These are phyloP conservation scores for Suhomyces emberorum DNA, from an alignment of 805 yeast species.

Conservation along the genomic window DNA sequence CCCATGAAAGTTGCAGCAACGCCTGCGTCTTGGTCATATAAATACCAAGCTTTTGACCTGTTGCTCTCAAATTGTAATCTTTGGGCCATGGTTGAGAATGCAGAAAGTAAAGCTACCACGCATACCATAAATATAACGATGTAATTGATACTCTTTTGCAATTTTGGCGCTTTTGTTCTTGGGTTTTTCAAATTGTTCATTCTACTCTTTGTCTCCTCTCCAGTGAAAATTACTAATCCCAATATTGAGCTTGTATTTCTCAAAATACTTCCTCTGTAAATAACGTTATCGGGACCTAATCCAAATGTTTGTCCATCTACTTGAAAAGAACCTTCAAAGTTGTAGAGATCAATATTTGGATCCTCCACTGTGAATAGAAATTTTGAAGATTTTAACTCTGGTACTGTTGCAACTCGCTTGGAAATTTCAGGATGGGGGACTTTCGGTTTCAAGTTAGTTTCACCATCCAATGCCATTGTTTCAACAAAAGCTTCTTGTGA, in stretches of 20 bases:
- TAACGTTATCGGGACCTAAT: conserved; percentile 74
- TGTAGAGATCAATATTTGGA: conserved; percentile 88
- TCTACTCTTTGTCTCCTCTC: conserved; percentile 93
- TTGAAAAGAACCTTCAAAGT: conserved; percentile 76
- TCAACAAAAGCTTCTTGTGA: conserved; percentile 72
- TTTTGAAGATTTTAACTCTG: conserved; percentile 46
- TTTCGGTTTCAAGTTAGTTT: conserved; percentile 82
- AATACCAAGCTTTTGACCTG: conserved; percentile 63
- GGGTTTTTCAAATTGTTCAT: conserved; percentile 92
- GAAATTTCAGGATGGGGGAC: conserved; percentile 64
- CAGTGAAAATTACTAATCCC: conserved; percentile 87
- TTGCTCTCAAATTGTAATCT: conserved; percentile 45
- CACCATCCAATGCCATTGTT: conserved; percentile 98
- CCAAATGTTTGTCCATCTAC: conserved; percentile 45
- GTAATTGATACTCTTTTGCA: conserved; percentile 76
- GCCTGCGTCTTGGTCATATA: conserved; percentile 70
- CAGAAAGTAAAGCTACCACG: conserved; percentile 69
- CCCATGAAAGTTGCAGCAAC: conserved; percentile 91
- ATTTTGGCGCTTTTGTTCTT: conserved; percentile 87
- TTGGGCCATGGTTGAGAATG: conserved; percentile 81
- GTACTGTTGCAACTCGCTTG: conserved; percentile 46
- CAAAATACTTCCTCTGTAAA: conserved; percentile 85
- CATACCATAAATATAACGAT: conserved; percentile 86
- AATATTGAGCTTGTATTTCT: conserved; percentile 75
- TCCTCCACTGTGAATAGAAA: conserved; percentile 74